phyloP scores from a whole-genome alignment of 768 basidiomycete genomes.

The Phaeotremella skinneri region DNA sequence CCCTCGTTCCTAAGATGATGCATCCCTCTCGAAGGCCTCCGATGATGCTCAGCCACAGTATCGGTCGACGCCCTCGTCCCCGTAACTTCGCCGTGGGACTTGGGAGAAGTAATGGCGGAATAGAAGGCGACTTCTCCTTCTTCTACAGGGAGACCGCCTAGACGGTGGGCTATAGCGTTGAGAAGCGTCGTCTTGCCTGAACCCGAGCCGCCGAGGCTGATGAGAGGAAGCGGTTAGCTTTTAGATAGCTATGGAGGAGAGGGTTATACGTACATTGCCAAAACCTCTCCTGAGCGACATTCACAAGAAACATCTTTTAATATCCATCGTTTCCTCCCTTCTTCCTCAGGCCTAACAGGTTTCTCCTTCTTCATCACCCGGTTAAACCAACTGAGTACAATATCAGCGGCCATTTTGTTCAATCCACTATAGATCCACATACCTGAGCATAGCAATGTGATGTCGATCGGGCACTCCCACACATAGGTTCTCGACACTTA shows the following conservation, averaged over 20 bases:
- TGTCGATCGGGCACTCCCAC: constrained; percentile 32
- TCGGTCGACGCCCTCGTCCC: not conserved
- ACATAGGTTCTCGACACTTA: constrained; percentile 27
- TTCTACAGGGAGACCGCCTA: constrained; percentile 46
- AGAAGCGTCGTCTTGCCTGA: constrained; percentile 53
- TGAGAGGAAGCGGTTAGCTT: not conserved
- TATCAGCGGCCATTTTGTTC: not conserved
- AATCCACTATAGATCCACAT: not conserved
- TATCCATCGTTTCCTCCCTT: constrained; percentile 41
- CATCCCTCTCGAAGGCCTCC: constrained; percentile 9
- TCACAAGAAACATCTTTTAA: constrained; percentile 45
- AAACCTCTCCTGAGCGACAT: constrained; percentile 52
- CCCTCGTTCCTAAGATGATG: not conserved
- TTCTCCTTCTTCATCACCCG: constrained; percentile 11
- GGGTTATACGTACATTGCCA: constrained; percentile 51
- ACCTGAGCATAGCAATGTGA: not conserved
- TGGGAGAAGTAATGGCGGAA: constrained; percentile 2
- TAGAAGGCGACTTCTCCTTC: constrained; percentile 38
- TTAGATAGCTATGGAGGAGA: not conserved
- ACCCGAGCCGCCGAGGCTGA: constrained; percentile 47
- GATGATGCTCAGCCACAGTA: constrained; percentile 36
- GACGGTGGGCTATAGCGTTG: constrained; percentile 49
- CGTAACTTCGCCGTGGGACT: not conserved
- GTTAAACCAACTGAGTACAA: constrained; percentile 22
- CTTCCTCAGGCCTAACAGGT: not conserved